Evolutionary conservation across 768 basidiomycete species (phyloP), one percentile per base, ranked within the genome.

Genomic region (Tephrocybe sp.): DNA sequence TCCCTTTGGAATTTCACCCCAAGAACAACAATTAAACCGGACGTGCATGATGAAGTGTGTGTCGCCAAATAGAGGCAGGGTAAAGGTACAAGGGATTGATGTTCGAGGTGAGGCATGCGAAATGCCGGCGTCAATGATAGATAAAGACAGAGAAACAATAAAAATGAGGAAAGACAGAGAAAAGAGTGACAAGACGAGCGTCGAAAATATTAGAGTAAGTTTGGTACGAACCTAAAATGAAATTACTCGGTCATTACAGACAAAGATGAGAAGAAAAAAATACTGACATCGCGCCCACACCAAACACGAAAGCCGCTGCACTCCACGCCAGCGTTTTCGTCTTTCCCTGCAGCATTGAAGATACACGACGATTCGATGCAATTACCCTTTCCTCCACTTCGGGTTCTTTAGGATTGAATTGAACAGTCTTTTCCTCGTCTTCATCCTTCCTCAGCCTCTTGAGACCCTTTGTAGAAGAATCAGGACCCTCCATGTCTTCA

Each of bases 281-380:
- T 89, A 87, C 36, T 34, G 48, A 41, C 36, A 43, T 78, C 54
- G 89, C 91, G 44, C 88, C 80, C 65, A 89, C 72, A 23, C 91
- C 91, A 44, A 92, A 73, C 33, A 88, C 89, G 68, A 96, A 95
- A 16, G 87, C 87, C 33, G 88, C 76, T 16, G 87, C 73, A 33
- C 92, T 92, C 91, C 91, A 94, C 2, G 86, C 89, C 48, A 86
- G 74, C 32, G 84, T 83, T 68, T 87, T 89, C 59, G 81, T 79
- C 61, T 82, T 78, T 10, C 91, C 84, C 57, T 84, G 78, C 55
- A 85, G 63, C 41, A 73, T 79, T 52, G 80, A 65, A 26, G 75
- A 68, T 45, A 84, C 73, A 40, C 91, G 78, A 41, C 77, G 78
- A 64, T 92, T 92, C 26, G 83, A 72, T 12, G 71, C 72, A 55